Evolutionary conservation across 768 basidiomycete genomes (phyloP), one percentile per base, ranked within the genome.

Genomic region (Leccinum uliginosum): DNA sequence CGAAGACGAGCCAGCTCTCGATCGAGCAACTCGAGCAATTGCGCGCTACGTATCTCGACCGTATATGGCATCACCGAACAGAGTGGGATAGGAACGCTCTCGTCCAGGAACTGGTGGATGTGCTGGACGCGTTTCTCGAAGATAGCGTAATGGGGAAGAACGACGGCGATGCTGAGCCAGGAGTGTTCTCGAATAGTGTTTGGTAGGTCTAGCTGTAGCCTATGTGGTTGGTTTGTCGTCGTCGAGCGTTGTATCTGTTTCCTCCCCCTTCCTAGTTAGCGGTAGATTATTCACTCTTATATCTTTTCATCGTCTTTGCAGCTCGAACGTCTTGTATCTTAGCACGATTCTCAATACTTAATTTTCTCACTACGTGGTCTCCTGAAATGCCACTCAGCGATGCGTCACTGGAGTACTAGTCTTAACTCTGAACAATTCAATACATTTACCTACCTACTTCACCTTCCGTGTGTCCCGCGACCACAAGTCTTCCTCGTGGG

Each of bases 1-100:
- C 80, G 17, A 68, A 68, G 46, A 97, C 96, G 1, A 67, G 58
- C 6, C 67, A 66, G 0, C 75, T 98, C 44, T 90, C 78, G 24
- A 79, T 98, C 50, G 97, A 99, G 67, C 85, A 96, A 67, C 80
- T 99, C 6, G 97, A 98, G 68, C 94, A 98, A 71, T 78, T 99
- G 6, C 83, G 97, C 6, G 95, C 97, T 8, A 84, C 81, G 3
- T 88, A 85, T 63, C 81, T 94, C 24, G 83, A 85, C 43, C 76
- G 76, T 50, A 79, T 98, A n/a, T 99, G 95, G 95, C 76, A 83
- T 27, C 84, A 83, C 59, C 75, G 94, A 34, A 74, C 76, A 12
- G 87, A 89, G 32, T 99, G 97, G 97, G 82, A 97, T 66, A 79
- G 95, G 47, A 80, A 83, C 62, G 71, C 66, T 6, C 75, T 95